phyloP scores from a whole-genome alignment of 1,139 yeast species.

The Lizanozyma gosingica region DNA sequence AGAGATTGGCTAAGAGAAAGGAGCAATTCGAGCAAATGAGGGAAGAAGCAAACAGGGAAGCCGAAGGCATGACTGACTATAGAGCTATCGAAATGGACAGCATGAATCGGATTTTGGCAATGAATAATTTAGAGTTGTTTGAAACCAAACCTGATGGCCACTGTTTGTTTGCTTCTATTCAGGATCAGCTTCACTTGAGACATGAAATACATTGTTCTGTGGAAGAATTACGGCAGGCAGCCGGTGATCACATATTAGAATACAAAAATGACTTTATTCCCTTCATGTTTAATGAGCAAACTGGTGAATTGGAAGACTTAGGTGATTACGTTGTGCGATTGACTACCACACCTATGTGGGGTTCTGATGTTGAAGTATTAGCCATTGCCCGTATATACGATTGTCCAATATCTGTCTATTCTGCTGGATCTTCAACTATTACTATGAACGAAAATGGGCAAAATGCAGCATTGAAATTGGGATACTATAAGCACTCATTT shows the following conservation, averaged over 20 bases:
- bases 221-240: conserved; percentile 48
- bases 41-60: conserved; percentile 66
- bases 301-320: conserved; percentile 52
- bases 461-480: conserved; percentile 53
- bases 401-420: conserved; percentile 65
- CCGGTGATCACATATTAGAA: conserved; percentile 57
- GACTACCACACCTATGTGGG: conserved; percentile 82
- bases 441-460: conserved; percentile 45
- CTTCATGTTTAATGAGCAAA: conserved; percentile 70
- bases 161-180: conserved; percentile 79
- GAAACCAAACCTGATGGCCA: conserved; percentile 91
- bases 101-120: conserved; percentile 42
- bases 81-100: conserved; percentile 63
- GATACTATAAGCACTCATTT: conserved; percentile 75
- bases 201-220: conserved; percentile 35
- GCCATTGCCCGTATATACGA: conserved; percentile 65
- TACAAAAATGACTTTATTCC: conserved; percentile 71
- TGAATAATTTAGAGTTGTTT: conserved; percentile 40
- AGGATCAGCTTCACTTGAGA: conserved; percentile 61
- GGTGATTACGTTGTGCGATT: conserved; percentile 64
- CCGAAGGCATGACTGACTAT: conserved; percentile 55
- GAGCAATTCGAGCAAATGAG: conserved; percentile 57
- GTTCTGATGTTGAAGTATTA: conserved; percentile 85
- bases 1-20: conserved; percentile 65
- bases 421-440: conserved; percentile 65